These are phyloP conservation scores for Hevea brasiliensis DNA, from an alignment of 345 rosid genomes.

Conservation along the genomic window DNA sequence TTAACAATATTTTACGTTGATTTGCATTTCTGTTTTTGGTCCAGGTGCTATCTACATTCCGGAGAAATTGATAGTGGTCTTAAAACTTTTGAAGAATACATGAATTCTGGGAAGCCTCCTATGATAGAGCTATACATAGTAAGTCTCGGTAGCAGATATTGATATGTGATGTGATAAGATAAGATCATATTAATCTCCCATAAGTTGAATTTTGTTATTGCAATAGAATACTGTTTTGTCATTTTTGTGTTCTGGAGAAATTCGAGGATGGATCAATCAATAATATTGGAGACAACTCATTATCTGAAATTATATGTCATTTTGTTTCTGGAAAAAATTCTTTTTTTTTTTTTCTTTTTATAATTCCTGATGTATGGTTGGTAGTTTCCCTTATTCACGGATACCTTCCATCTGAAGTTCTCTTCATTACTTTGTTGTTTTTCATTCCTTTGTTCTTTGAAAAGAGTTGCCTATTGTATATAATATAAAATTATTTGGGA, in stretches of 20 bases:
- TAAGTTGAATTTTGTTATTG: background rate
- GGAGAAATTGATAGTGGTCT: slow-evolving; percentile 74
- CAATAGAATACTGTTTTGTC: background rate
- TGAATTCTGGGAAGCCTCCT: slow-evolving; percentile 51
- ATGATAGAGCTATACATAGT: slow-evolving; percentile 65
- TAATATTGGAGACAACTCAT: background rate
- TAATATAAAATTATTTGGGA: background rate
- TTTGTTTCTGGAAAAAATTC: background rate
- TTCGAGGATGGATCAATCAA: background rate
- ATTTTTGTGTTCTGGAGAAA: background rate
- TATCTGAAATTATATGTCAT: background rate
- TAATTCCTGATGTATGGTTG: background rate
- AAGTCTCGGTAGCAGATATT: slow-evolving; percentile 24
- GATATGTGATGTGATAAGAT: background rate
- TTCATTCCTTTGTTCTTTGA: background rate
- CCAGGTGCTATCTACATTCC: slow-evolving; percentile 75
- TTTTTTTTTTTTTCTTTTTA: no score
- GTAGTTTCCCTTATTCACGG: background rate
- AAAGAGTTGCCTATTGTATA: background rate
- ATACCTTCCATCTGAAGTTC: background rate
- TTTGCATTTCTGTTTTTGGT: slow-evolving; percentile 1
- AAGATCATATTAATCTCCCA: background rate
- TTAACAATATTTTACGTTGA: background rate
- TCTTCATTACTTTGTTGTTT: background rate
- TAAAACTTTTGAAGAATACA: slow-evolving; percentile 57